Conservation (phyloP, 306 rosid species). For the Datisca glomerata region DNA sequence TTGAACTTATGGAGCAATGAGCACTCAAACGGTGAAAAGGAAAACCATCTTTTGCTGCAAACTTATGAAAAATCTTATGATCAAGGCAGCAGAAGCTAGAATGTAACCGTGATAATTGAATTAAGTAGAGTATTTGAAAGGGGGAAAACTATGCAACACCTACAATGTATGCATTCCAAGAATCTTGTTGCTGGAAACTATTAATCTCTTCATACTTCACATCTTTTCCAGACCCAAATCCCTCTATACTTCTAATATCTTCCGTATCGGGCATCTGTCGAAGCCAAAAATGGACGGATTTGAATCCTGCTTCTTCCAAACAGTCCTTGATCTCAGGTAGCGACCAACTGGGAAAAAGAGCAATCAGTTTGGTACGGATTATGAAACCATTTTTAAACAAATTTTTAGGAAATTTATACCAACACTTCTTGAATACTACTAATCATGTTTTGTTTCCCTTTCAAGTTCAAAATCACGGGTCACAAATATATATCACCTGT, state of each 20-base stretch:
- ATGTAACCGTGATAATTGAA: too few relatives aligned
- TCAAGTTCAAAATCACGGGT: too few relatives aligned
- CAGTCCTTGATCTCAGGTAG: conserved; percentile 89
- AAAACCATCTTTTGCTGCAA: too few relatives aligned
- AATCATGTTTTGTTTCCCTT: too few relatives aligned
- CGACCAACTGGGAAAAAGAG: conserved; percentile 57
- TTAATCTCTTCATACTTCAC: conserved; percentile 65
- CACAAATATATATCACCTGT: too few relatives aligned
- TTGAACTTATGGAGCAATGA: too few relatives aligned
- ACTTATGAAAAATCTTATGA: too few relatives aligned
- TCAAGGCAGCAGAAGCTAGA: too few relatives aligned
- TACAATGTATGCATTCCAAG: conserved; percentile 90
- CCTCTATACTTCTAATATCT: conserved; percentile 40
- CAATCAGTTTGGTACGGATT: conserved; percentile 3
- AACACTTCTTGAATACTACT: too few relatives aligned
- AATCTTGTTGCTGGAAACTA: conserved; percentile 62
- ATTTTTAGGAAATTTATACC: conserved; percentile 1
- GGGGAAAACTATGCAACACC: conserved; percentile 57
- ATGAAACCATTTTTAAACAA: conserved; percentile 2
- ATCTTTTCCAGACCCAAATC: conserved; percentile 56
- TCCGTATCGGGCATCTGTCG: conserved; percentile 62
- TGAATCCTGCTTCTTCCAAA: conserved; percentile 82
- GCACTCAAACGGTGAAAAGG: too few relatives aligned
- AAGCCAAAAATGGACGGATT: conserved; percentile 73
- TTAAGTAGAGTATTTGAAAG: too few relatives aligned